Conservation (phyloP, 2,329 filamentous ascomycete species). For the Xylariaceae sp. region DNA sequence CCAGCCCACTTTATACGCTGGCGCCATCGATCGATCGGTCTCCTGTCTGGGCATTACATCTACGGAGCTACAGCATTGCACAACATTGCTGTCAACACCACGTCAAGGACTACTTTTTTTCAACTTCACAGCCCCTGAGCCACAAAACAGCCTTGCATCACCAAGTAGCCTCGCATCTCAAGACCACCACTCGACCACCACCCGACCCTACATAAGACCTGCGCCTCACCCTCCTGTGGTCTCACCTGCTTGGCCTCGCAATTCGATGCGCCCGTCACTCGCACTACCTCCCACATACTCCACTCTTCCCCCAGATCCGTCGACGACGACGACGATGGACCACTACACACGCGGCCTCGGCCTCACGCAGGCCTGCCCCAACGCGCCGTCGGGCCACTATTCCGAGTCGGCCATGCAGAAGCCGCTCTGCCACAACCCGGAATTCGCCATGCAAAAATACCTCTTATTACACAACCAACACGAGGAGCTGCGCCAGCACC, state of each 20-base stretch:
- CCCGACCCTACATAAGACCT: too few relatives aligned
- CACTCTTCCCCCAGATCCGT: neutral
- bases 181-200: too few relatives aligned
- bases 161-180: too few relatives aligned
- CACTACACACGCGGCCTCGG: constrained; percentile 7
- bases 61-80: constrained; percentile 1
- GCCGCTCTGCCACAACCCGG: constrained; percentile 28
- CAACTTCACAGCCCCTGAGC: too few relatives aligned
- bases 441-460: constrained; percentile 46
- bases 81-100: too few relatives aligned
- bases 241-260: too few relatives aligned
- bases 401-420: constrained; percentile 1
- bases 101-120: too few relatives aligned
- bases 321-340: constrained; percentile 8
- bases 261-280: constrained; percentile 21
- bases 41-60: neutral
- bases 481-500: constrained; percentile 42
- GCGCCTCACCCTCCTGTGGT: too few relatives aligned
- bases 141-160: too few relatives aligned
- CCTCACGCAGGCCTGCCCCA: constrained; percentile 6
- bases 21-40: constrained; percentile 8
- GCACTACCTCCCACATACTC: constrained; percentile 7
- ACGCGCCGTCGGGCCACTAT: constrained; percentile 7
- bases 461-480: constrained; percentile 47
- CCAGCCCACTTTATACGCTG: constrained; percentile 5